Conservation (phyloP, 352 stramenopile genomes). For the Phytophthora pistaciae region DNA sequence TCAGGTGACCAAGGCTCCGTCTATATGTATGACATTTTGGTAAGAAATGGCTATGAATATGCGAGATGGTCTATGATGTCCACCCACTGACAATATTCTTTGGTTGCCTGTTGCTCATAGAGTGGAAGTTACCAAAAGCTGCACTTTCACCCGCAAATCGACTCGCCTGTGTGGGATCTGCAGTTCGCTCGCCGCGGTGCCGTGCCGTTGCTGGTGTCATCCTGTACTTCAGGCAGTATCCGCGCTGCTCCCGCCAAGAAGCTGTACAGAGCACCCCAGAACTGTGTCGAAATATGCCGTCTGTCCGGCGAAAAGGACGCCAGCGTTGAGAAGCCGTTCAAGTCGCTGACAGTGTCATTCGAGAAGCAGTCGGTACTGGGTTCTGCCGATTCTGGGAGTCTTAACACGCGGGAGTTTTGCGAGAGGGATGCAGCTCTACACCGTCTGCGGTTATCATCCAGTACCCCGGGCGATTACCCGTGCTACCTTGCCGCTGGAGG, state of each 20-base stretch:
- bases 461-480: conserved; percentile 47
- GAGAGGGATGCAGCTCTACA: conserved; percentile 84
- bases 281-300: conserved; percentile 80
- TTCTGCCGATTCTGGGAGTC: conserved; percentile 49
- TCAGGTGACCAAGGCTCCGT: conserved; percentile 85
- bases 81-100: not conserved
- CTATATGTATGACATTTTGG: conserved; percentile 83
- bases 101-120: conserved; percentile 30
- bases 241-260: conserved; percentile 70
- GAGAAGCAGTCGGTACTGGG: conserved; percentile 51
- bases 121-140: conserved; percentile 85
- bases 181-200: conserved; percentile 59
- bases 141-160: conserved; percentile 84
- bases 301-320: conserved; percentile 59
- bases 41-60: conserved; percentile 26
- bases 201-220: conserved; percentile 67
- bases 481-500: conserved; percentile 74
- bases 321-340: conserved; percentile 64
- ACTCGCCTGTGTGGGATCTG: conserved; percentile 87
- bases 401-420: conserved; percentile 70
- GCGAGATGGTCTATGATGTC: not conserved
- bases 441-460: conserved; percentile 64
- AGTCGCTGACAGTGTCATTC: conserved; percentile 65
- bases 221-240: conserved; percentile 75
- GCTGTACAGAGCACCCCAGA: conserved; percentile 67